Evolutionary conservation across 2,329 filamentous ascomycete species (phyloP).

Genomic region (Pochonia chlamydosporia): DNA sequence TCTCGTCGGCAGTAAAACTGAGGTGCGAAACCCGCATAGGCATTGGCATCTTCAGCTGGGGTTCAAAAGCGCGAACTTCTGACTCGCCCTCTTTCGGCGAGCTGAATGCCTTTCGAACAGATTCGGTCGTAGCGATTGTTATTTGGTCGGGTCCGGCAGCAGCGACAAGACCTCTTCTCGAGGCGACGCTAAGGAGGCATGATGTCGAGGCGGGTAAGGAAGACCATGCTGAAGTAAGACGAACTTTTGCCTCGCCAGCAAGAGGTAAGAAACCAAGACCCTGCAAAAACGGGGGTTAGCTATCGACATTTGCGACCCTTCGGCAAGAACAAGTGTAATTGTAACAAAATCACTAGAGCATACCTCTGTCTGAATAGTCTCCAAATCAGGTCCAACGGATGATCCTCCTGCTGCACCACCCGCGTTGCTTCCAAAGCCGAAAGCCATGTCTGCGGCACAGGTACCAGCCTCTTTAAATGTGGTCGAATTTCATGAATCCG

Average conservation of each 20-base stretch:
- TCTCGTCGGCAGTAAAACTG: slow-evolving; percentile 85
- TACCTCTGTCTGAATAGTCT: slow-evolving; percentile 79
- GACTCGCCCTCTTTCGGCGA: slow-evolving; percentile 51
- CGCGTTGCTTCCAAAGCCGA: slow-evolving; percentile 50
- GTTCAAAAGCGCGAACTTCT: slow-evolving; percentile 64
- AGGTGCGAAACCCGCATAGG: slow-evolving; percentile 79
- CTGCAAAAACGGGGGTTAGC: slow-evolving; percentile 28
- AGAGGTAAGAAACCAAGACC: slow-evolving; percentile 76
- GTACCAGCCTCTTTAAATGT: slow-evolving; percentile 24
- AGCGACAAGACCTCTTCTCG: slow-evolving; percentile 73
- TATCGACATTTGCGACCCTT: neutral
- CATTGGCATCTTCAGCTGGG: slow-evolving; percentile 67
- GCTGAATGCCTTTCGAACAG: slow-evolving; percentile 70
- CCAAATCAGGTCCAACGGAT: slow-evolving; percentile 57
- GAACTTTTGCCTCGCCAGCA: slow-evolving; percentile 75
- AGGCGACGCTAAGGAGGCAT: slow-evolving; percentile 79
- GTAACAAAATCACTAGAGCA: slow-evolving; percentile 9
- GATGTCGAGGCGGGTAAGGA: slow-evolving; percentile 68
- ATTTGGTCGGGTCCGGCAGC: slow-evolving; percentile 80
- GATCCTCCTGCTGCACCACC: slow-evolving; percentile 30
- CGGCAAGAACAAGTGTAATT: neutral
- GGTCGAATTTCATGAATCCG: slow-evolving; percentile 20
- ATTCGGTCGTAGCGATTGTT: slow-evolving; percentile 69
- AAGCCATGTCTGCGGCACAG: slow-evolving; percentile 52
- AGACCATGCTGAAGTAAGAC: slow-evolving; percentile 74